Evolutionary conservation across 176 grass and related monocot species (phyloP).

Genomic region (Elymus sibiricus): DNA sequence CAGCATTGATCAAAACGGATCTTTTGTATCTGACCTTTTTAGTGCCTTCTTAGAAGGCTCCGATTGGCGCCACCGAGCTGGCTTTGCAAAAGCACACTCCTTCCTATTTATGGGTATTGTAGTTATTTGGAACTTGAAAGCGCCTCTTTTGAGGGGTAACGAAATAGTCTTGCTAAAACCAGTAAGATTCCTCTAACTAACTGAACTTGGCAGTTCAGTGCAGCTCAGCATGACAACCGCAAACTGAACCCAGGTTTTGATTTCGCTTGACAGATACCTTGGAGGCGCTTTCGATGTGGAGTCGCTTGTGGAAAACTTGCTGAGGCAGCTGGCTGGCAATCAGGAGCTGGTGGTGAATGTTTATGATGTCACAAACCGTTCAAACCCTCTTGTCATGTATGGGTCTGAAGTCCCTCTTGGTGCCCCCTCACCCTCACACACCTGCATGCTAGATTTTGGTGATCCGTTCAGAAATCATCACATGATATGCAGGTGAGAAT

Average conservation of each 20-base stretch:
- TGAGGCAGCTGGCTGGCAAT: constrained; percentile 88
- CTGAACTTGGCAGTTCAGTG: background rate
- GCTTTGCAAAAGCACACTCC: background rate
- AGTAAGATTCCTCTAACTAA: background rate
- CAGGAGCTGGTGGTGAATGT: constrained; percentile 97
- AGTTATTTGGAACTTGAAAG: background rate
- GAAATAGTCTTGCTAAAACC: background rate
- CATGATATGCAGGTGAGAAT: constrained; percentile 88
- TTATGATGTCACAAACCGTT: constrained; percentile 86
- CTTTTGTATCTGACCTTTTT: background rate
- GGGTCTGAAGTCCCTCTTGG: constrained; percentile 74
- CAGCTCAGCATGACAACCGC: background rate
- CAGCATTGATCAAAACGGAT: background rate
- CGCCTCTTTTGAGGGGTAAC: background rate
- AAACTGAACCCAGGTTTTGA: background rate
- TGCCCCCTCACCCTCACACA: constrained; percentile 49
- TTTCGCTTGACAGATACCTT: constrained; percentile 59
- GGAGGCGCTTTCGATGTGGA: constrained; percentile 98
- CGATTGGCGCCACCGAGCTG: too few relatives aligned
- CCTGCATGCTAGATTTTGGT: constrained; percentile 84
- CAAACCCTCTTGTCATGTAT: constrained; percentile 90
- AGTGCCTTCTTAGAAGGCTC: background rate
- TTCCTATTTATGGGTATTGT: background rate
- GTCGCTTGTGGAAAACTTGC: constrained; percentile 90
- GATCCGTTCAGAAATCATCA: constrained; percentile 91